Percentiles rank a stretch among this genome's conserved stretches.
phyloP scores from a whole-genome alignment of 2,329 filamentous ascomycete genomes.

The Aspergillus vadensis region DNA sequence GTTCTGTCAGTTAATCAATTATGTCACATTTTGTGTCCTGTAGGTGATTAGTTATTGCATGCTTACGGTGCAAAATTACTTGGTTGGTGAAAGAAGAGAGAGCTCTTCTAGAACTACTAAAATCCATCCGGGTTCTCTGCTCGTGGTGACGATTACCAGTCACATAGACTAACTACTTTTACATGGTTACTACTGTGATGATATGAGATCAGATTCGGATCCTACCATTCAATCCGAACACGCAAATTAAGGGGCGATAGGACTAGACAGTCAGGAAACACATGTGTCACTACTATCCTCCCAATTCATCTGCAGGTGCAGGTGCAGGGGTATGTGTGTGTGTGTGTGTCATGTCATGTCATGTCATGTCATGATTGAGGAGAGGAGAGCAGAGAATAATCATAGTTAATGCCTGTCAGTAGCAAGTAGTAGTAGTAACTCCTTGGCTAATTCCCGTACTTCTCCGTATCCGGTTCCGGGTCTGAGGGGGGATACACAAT shows the following conservation, averaged over 20 bases:
- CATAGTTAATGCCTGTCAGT: too few species aligned
- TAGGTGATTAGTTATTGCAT: background rate
- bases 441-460: background rate
- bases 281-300: slow-evolving; percentile 12
- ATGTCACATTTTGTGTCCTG: background rate
- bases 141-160: slow-evolving; percentile 8
- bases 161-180: too few species aligned
- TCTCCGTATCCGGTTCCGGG: background rate
- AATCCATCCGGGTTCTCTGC: background rate
- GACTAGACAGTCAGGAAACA: background rate
- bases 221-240: background rate
- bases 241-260: background rate
- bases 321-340: background rate
- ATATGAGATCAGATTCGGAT: background rate
- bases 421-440: too few species aligned
- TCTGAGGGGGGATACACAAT: background rate
- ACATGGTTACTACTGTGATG: background rate
- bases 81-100: background rate
- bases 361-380: background rate
- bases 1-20: too few species aligned
- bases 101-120: background rate
- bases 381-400: too few species aligned
- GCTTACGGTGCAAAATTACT: background rate
- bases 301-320: slow-evolving; percentile 10
- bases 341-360: background rate